Evolutionary conservation across 805 yeast species (phyloP).

Genomic region (Ogataea ganodermae): DNA sequence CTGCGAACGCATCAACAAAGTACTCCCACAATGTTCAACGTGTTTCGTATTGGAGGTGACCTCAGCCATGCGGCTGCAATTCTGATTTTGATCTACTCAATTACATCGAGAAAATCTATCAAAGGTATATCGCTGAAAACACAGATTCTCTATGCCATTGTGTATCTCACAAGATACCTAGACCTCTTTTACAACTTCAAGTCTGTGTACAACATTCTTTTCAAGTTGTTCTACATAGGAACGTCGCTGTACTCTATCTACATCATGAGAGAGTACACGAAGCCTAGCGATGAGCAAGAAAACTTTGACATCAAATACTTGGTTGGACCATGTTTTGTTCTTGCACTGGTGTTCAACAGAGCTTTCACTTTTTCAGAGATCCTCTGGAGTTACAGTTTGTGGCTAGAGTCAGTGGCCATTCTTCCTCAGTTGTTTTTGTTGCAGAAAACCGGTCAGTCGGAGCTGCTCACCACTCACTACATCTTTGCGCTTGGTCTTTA

Average conservation of each 20-base stretch:
- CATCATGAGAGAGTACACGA: slow-evolving; percentile 64
- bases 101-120: slow-evolving; percentile 62
- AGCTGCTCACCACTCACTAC: slow-evolving; percentile 85
- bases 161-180: slow-evolving; percentile 71
- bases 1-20: no score
- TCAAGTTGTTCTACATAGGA: slow-evolving; percentile 80
- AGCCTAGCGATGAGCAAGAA: slow-evolving; percentile 62
- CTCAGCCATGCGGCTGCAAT: slow-evolving; percentile 81
- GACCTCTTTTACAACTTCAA: slow-evolving; percentile 59
- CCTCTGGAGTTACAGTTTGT: slow-evolving; percentile 84
- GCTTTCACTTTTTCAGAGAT: slow-evolving; percentile 63
- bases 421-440: slow-evolving; percentile 90
- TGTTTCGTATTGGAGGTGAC: slow-evolving; percentile 58
- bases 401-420: slow-evolving; percentile 92
- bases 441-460: slow-evolving; percentile 86
- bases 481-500: slow-evolving; percentile 91
- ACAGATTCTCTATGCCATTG: slow-evolving; percentile 74
- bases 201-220: slow-evolving; percentile 72
- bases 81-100: slow-evolving; percentile 70
- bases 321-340: slow-evolving; percentile 57
- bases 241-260: slow-evolving; percentile 76
- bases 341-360: slow-evolving; percentile 64
- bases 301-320: slow-evolving; percentile 76
- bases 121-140: slow-evolving; percentile 89
- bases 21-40: slow-evolving; percentile 35